Conservation (phyloP, 345 rosid genomes). For the Eucalyptus sp. region DNA sequence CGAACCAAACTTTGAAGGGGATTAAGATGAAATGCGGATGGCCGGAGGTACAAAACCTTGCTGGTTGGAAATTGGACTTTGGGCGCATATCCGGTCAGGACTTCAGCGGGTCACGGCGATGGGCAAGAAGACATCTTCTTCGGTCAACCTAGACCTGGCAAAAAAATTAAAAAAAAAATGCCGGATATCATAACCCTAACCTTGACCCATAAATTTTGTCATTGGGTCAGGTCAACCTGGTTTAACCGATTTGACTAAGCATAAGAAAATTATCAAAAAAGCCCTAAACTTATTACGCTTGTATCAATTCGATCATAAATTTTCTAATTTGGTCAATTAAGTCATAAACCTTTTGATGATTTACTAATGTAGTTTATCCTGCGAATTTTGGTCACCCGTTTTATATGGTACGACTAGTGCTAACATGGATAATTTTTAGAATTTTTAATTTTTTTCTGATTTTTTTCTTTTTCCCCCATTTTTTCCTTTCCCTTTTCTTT, state of each 20-base stretch:
- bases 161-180: not conserved
- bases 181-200: not conserved
- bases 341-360: not conserved
- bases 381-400: fast-evolving
- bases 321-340: too few relatives aligned
- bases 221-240: not conserved
- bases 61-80: not conserved
- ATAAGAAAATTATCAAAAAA: not conserved
- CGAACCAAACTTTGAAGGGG: not conserved
- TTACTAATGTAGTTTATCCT: too few relatives aligned
- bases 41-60: not conserved
- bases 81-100: not conserved
- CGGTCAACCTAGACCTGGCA: not conserved
- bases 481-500: not conserved
- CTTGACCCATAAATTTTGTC: too few relatives aligned
- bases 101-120: not conserved
- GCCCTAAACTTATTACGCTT: fast-evolving
- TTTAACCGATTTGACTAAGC: not conserved
- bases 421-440: too few relatives aligned
- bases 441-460: too few relatives aligned
- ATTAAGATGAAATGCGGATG: not conserved
- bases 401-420: fast-evolving
- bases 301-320: fast-evolving
- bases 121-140: not conserved
- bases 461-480: fast-evolving